phyloP scores from a whole-genome alignment of 345 rosid species.

The Eutrema japonicum region DNA sequence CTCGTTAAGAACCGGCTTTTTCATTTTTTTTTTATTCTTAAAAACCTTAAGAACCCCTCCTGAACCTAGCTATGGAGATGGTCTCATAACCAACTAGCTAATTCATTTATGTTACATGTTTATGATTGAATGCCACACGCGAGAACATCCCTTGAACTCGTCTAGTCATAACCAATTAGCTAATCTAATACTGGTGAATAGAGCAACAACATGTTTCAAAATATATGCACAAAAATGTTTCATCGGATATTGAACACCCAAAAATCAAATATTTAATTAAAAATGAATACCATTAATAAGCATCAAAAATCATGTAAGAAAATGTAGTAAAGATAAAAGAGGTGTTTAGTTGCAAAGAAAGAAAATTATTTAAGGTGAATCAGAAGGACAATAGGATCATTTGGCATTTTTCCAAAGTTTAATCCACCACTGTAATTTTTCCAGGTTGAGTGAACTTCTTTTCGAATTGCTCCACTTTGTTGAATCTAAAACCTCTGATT shows the following conservation, averaged over 20 bases:
- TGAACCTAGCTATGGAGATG: no score
- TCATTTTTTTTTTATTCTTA: no score
- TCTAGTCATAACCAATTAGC: no score
- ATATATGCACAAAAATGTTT: background rate
- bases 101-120: no score
- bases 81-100: no score
- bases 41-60: no score
- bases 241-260: background rate
- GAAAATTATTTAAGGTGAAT: background rate
- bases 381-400: constrained; percentile 4
- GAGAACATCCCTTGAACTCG: no score
- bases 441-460: constrained; percentile 60
- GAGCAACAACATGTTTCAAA: no score
- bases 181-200: no score
- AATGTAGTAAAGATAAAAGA: background rate
- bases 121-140: no score
- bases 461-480: constrained; percentile 72
- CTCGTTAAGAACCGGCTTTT: no score
- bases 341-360: background rate
- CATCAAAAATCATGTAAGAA: background rate
- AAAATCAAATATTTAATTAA: constrained; percentile 5
- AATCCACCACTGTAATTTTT: constrained; percentile 43
- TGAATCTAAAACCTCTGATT: constrained; percentile 77
- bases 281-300: background rate
- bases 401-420: background rate